Evolutionary conservation across 2,329 filamentous ascomycete genomes (phyloP).

Genomic region (Paracoccidioides lutzii): DNA sequence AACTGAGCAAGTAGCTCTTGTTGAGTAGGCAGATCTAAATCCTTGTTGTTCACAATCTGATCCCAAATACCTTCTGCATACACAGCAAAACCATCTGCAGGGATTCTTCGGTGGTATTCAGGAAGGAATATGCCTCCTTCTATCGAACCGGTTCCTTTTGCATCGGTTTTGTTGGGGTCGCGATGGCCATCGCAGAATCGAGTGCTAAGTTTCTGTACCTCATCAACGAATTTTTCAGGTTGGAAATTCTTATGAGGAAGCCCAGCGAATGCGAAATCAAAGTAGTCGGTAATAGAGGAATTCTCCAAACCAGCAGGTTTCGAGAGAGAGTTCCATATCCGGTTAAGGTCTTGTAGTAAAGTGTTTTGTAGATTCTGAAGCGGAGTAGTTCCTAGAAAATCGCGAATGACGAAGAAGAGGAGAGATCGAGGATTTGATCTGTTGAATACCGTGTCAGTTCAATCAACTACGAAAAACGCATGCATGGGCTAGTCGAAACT

Average conservation of each 20-base stretch:
- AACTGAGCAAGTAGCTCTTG: constrained; percentile 96
- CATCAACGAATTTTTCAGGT: constrained; percentile 73
- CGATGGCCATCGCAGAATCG: constrained; percentile 74
- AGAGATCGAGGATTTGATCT: constrained; percentile 80
- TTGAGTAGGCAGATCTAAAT: constrained; percentile 89
- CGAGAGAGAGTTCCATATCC: constrained; percentile 85
- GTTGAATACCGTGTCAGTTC: constrained; percentile 4
- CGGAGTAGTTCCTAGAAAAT: constrained; percentile 86
- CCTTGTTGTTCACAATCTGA: constrained; percentile 97
- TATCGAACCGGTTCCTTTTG: constrained; percentile 56
- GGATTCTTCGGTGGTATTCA: constrained; percentile 90
- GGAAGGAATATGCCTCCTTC: constrained; percentile 76
- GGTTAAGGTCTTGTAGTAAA: constrained; percentile 73
- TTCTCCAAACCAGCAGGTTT: constrained; percentile 82
- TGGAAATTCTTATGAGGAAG: constrained; percentile 95
- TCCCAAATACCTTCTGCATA: constrained; percentile 96
- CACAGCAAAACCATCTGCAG: constrained; percentile 88
- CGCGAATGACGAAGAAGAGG: constrained; percentile 96
- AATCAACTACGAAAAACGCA: neutral
- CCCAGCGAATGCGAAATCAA: constrained; percentile 93
- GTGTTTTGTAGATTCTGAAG: constrained; percentile 83
- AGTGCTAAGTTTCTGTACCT: constrained; percentile 65
- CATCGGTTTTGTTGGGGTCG: constrained; percentile 48
- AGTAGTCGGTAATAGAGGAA: constrained; percentile 89
- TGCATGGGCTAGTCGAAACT: neutral